Conservation (phyloP, 225 moss, liverwort and hornwort species). For the Pseudisothecium myosuroides region DNA sequence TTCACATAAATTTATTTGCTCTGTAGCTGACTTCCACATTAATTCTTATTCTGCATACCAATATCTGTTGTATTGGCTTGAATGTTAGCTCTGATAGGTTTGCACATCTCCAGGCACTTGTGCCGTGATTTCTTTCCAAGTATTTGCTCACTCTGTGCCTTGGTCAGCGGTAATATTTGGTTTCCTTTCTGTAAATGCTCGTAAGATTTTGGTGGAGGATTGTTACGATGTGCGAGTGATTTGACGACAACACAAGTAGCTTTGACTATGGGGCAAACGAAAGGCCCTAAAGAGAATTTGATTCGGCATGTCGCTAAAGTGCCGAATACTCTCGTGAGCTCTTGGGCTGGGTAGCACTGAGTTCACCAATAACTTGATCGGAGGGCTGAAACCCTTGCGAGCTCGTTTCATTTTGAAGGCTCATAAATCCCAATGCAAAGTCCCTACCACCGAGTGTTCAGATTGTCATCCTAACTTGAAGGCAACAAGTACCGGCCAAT, state of each 20-base stretch:
- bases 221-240: not conserved
- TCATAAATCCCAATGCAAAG: not conserved
- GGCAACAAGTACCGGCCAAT: not conserved
- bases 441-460: not conserved
- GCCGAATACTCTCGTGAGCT: not conserved
- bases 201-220: not conserved
- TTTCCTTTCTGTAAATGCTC: not conserved
- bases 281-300: not conserved
- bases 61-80: not conserved
- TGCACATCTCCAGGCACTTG: not conserved
- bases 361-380: not conserved
- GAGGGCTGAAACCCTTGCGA: not conserved
- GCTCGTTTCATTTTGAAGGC: not conserved
- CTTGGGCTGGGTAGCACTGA: not conserved
- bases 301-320: not conserved
- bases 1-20: not conserved
- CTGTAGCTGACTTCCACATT: not conserved
- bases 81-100: not conserved
- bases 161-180: not conserved
- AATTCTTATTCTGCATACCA: not conserved
- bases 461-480: not conserved
- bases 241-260: not conserved
- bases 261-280: not conserved
- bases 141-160: not conserved
- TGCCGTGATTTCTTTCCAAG: not conserved